Evolutionary conservation across 192 early-diverging fungal genomes (phyloP).

Genomic region (Gamsiella multidivaricata): DNA sequence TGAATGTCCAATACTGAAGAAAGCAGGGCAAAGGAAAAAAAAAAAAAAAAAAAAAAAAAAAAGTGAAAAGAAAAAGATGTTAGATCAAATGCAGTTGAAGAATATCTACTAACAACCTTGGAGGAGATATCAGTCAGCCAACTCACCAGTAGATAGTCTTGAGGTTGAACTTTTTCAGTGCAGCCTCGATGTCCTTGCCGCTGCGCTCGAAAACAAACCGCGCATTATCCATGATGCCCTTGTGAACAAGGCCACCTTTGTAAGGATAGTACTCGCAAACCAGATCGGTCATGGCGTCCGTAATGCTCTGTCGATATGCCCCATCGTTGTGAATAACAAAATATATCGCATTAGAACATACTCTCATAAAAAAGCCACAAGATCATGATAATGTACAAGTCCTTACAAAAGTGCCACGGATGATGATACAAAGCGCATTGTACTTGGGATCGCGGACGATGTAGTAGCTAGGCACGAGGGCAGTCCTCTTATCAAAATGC

Average conservation of each 20-base stretch:
- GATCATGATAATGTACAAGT: too few species aligned
- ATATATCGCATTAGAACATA: background rate
- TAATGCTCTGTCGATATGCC: conserved; percentile 40
- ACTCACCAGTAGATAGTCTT: conserved; percentile 50
- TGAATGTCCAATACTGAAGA: conserved; percentile 58
- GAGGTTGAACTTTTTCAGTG: conserved; percentile 52
- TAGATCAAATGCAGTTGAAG: too few species aligned
- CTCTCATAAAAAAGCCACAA: background rate
- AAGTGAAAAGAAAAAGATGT: background rate
- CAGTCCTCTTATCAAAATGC: conserved; percentile 54
- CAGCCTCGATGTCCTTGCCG: conserved; percentile 45
- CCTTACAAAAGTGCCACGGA: conserved; percentile 56
- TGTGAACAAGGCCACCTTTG: conserved; percentile 56
- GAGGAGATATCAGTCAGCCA: background rate
- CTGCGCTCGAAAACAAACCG: conserved; percentile 50
- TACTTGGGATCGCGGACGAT: conserved; percentile 55
- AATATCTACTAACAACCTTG: too few species aligned
- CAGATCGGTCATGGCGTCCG: conserved; percentile 57
- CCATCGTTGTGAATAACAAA: background rate
- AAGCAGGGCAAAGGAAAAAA: background rate
- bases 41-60: background rate
- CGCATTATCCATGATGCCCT: conserved; percentile 57
- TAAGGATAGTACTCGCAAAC: conserved; percentile 57
- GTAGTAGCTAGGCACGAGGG: conserved; percentile 54
- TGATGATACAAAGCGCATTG: conserved; percentile 54